phyloP scores from a whole-genome alignment of 208 protist genomes.

The Wallacemonas collosoma region DNA sequence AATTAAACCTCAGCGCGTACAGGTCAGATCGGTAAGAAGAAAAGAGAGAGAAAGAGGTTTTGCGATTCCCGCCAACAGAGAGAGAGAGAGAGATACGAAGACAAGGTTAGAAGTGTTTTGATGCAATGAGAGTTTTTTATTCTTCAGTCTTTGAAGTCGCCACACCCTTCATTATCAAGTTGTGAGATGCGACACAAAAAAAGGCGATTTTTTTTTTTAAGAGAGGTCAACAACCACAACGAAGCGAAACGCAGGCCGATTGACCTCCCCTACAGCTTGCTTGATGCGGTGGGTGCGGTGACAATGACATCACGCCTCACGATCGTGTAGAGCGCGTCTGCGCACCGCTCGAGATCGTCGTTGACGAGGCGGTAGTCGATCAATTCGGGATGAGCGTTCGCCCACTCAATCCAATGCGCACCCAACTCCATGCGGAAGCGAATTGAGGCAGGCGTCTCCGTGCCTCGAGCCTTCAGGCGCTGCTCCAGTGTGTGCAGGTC shows the following conservation, averaged over 20 bases:
- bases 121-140: too few species aligned
- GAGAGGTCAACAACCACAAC: conserved; percentile 5
- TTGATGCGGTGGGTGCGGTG: conserved; percentile 14
- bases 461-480: conserved; percentile 78
- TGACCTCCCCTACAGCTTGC: conserved; percentile 25
- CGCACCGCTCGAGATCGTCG: conserved; percentile 65
- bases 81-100: too few species aligned
- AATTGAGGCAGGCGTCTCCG: conserved; percentile 82
- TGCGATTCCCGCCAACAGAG: too few species aligned
- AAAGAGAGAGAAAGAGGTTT: too few species aligned
- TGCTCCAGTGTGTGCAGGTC: conserved; percentile 57
- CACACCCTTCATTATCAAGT: too few species aligned
- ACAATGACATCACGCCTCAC: conserved; percentile 29
- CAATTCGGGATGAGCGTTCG: conserved; percentile 40
- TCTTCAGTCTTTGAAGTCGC: too few species aligned
- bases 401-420: conserved; percentile 61
- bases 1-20: too few species aligned
- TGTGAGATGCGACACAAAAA: too few species aligned
- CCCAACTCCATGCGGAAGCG: conserved; percentile 53
- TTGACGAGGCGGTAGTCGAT: conserved; percentile 84
- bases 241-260: not conserved
- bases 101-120: too few species aligned
- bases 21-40: too few species aligned
- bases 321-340: conserved; percentile 38
- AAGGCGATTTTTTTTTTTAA: too few species aligned